Evolutionary conservation across 176 grass and related monocot genomes (phyloP).

Genomic region (Luzula sylvatica): DNA sequence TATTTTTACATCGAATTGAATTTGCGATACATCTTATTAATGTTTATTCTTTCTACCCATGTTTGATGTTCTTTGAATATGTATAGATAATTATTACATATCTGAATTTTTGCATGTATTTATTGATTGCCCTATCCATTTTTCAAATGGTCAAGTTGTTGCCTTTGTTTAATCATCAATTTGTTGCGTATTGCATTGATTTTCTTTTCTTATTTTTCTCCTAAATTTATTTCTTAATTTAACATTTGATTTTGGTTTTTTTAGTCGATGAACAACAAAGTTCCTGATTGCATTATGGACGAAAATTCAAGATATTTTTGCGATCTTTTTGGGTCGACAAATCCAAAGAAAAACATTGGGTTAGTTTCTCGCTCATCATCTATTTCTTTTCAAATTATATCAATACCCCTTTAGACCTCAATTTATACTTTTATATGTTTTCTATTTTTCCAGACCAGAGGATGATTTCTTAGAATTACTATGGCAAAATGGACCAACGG

Average conservation of each 20-base stretch:
- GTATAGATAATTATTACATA: too few relatives aligned
- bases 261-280: conserved; percentile 16
- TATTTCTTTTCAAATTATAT: background rate
- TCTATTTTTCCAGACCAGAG: conserved; percentile 28
- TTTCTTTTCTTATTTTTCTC: background rate
- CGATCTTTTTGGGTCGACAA: conserved; percentile 19
- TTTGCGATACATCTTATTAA: too few relatives aligned
- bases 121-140: too few relatives aligned
- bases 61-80: too few relatives aligned
- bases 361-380: conserved; percentile 8
- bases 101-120: too few relatives aligned
- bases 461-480: conserved; percentile 67
- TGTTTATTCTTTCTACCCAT: too few relatives aligned
- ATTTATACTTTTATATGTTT: background rate
- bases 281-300: conserved; percentile 27
- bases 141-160: too few relatives aligned
- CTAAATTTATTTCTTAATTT: background rate
- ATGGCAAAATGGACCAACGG: conserved; percentile 63
- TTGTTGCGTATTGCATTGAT: background rate
- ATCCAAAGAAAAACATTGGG: conserved; percentile 22
- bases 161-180: too few relatives aligned
- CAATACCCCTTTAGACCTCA: background rate
- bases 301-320: conserved; percentile 18
- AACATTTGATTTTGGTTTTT: background rate
- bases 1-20: too few relatives aligned